Conservation (phyloP, 2,329 filamentous ascomycete genomes). For the Paraphaeosphaeria sporulosa region DNA sequence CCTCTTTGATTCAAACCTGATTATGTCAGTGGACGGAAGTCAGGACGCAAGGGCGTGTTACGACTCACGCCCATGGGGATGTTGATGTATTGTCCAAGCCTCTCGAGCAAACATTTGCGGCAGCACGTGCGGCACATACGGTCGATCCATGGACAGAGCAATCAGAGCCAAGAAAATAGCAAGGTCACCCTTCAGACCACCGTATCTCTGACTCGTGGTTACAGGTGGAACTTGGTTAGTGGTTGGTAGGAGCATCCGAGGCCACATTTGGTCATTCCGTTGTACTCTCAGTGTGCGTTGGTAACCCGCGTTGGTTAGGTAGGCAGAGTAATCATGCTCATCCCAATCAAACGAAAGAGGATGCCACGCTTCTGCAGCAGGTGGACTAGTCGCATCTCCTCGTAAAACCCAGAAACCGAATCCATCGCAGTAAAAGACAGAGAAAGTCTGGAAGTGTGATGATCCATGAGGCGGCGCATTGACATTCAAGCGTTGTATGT, state of each 20-base stretch:
- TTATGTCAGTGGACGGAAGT: constrained; percentile 4
- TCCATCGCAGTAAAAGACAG: constrained; percentile 30
- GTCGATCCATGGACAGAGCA: constrained; percentile 30
- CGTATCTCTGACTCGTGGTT: constrained; percentile 16
- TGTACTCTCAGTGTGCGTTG: constrained; percentile 21
- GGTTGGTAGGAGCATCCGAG: constrained; percentile 31
- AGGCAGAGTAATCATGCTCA: constrained; percentile 26
- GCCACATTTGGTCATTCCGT: constrained; percentile 25
- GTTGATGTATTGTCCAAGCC: constrained; percentile 25
- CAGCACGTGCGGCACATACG: constrained; percentile 20
- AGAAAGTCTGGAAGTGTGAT: constrained; percentile 23
- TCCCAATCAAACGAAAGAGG: constrained; percentile 35
- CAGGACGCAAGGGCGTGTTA: neutral
- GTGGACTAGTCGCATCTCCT: constrained; percentile 25
- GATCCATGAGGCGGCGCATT: constrained; percentile 13
- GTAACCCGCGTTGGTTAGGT: constrained; percentile 30
- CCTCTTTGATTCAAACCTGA: constrained; percentile 33
- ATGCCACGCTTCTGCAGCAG: constrained; percentile 23
- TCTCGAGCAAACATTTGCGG: constrained; percentile 27
- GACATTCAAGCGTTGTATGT: constrained; percentile 13
- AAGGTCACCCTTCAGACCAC: constrained; percentile 42
- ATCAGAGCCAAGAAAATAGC: constrained; percentile 42
- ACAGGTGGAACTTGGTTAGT: constrained; percentile 27
- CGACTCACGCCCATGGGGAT: constrained; percentile 27
- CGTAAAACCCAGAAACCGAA: constrained; percentile 32